Base-by-base conservation (phyloP, 208 protist species). In the Lotmaria passim region DNA sequence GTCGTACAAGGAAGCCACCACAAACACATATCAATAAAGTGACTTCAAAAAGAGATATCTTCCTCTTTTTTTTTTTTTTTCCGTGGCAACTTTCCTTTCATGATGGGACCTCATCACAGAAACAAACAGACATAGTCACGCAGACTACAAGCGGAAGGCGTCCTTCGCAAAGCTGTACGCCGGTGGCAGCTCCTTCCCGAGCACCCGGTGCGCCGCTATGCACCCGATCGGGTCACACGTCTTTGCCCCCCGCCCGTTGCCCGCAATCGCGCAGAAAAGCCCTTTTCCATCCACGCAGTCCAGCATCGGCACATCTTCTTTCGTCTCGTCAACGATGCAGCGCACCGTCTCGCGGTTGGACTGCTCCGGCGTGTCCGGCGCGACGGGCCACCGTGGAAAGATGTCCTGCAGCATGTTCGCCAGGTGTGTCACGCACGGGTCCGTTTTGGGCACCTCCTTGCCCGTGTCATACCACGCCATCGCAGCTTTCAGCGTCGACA, bases 191-290 rank as follows among this genome's bases (percentile, higher is more conserved):
- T 55, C 51, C 53, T 68, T 64, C 24, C 65, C 55, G 33, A 78
- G 68, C 28, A 73, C 46, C 7, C 60, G 50, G 50, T 69, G 69
- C 34, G 71, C 77, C 30, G 65, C 71, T 10, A 75, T 66, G 38
- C 61, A 52, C 6, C 77, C 71, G 46, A 82, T 75, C 61, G 69
- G 39, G 39, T 82, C 71, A 39, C 71, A 82, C 53, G 55, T 23
- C 57, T 78, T 78, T 14, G 66, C 66, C 0, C 70, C 66, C 8
- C 41, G 28, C 3, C 71, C 77, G 48, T 69, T 70, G 19, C 71
- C 71, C 15, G 59, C 77, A 7, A 82, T 3, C 1, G 60, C 59
- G 26, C 64, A 71, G 62, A 58, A 57, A n/a, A 76, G 58, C 0
- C 69, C 65, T 10, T 61, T 33, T 0, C 63, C 65, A 23, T 78